phyloP scores from a whole-genome alignment of 2,329 filamentous ascomycete genomes.

The Trichoderma aggressivum region DNA sequence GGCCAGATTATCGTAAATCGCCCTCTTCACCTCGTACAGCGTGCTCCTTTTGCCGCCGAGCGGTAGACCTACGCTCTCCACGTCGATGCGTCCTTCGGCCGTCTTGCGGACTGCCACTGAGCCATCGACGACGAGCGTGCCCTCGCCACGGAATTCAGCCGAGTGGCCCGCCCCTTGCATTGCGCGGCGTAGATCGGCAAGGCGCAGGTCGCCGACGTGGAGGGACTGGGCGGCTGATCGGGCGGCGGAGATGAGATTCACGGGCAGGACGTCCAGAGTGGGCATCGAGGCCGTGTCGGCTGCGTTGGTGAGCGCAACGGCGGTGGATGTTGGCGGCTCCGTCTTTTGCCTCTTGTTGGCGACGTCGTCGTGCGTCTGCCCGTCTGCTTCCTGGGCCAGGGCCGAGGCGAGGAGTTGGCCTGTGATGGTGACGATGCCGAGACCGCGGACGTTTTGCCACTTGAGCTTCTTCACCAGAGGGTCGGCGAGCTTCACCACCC shows the following conservation, averaged over 20 bases:
- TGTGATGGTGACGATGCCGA: slow-evolving; percentile 90
- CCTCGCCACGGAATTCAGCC: slow-evolving; percentile 91
- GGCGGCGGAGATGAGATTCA: slow-evolving; percentile 65
- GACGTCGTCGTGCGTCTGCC: slow-evolving; percentile 42
- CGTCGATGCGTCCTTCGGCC: slow-evolving; percentile 79
- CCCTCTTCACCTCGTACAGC: slow-evolving; percentile 82
- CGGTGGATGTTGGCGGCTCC: slow-evolving; percentile 31
- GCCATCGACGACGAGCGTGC: slow-evolving; percentile 84
- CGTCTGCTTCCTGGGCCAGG: slow-evolving; percentile 42
- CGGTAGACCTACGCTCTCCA: slow-evolving; percentile 67
- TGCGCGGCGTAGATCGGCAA: slow-evolving; percentile 81
- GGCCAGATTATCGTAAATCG: slow-evolving; percentile 90
- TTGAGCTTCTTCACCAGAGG: slow-evolving; percentile 79
- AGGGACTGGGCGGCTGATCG: slow-evolving; percentile 79
- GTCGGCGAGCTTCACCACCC: slow-evolving; percentile 88
- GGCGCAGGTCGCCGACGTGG: slow-evolving; percentile 87
- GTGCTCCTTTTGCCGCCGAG: slow-evolving; percentile 51
- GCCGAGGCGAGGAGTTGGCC: slow-evolving; percentile 55
- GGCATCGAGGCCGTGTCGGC: slow-evolving; percentile 37
- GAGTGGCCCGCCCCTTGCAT: slow-evolving; percentile 80
- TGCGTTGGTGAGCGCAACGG: slow-evolving; percentile 25
- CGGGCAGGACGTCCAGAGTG: slow-evolving; percentile 53
- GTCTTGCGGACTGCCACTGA: slow-evolving; percentile 86
- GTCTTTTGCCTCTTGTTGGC: slow-evolving; percentile 51
- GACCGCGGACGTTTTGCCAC: slow-evolving; percentile 89